phyloP scores from a whole-genome alignment of 257 asterid genomes.

The Cordia subcordata region DNA sequence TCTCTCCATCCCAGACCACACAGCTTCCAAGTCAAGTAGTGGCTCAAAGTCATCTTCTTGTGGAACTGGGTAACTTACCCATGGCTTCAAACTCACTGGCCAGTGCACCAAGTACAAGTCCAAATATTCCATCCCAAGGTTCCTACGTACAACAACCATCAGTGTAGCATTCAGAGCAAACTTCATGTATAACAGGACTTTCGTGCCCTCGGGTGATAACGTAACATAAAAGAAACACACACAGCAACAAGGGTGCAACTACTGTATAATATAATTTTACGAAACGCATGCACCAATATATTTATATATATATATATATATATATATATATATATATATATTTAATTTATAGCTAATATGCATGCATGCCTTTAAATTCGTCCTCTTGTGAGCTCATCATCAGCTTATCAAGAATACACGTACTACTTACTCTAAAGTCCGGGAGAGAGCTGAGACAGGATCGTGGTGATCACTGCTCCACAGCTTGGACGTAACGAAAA shows the following conservation, averaged over 20 bases:
- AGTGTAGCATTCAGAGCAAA: too few relatives aligned
- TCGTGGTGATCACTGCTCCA: conserved; percentile 87
- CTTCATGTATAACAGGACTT: too few relatives aligned
- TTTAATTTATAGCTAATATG: too few relatives aligned
- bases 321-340: not conserved
- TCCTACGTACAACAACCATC: too few relatives aligned
- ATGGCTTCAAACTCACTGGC: conserved; percentile 75
- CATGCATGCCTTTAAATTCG: conserved; percentile 1
- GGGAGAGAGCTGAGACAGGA: conserved; percentile 64
- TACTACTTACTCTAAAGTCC: conserved; percentile 51
- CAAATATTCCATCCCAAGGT: conserved; percentile 62
- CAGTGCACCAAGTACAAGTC: conserved; percentile 90
- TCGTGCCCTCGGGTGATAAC: too few relatives aligned
- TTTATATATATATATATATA: too few relatives aligned
- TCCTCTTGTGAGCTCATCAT: not conserved
- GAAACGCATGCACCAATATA: too few relatives aligned
- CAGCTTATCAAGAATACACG: not conserved
- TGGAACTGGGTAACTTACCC: conserved; percentile 51
- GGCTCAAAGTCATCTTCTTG: conserved; percentile 52
- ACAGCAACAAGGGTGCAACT: too few relatives aligned
- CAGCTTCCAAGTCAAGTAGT: conserved; percentile 47
- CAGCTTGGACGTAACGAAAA: conserved; percentile 66
- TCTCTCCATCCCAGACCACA: conserved; percentile 81
- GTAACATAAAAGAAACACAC: too few relatives aligned
- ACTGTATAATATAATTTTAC: too few relatives aligned